phyloP scores from a whole-genome alignment of 495 filamentous ascomycete genomes.

The Cryomyces minteri region DNA sequence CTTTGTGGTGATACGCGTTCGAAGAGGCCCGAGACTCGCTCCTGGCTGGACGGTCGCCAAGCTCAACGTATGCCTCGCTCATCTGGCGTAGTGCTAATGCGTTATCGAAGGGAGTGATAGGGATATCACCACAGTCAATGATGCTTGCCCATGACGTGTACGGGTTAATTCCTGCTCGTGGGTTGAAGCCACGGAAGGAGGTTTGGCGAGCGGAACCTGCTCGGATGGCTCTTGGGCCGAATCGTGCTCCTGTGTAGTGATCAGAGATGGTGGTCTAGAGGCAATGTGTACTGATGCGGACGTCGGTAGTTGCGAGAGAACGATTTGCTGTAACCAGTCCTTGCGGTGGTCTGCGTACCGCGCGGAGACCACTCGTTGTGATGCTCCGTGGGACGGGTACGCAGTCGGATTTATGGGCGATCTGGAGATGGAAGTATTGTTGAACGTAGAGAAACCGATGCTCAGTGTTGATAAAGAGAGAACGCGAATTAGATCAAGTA shows the following conservation, averaged over 20 bases:
- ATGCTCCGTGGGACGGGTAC: too few relatives aligned
- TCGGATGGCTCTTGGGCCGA: constrained; percentile 67
- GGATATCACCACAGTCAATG: constrained; percentile 70
- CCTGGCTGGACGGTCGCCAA: constrained; percentile 31
- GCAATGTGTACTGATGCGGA: too few relatives aligned
- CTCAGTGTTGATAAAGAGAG: too few relatives aligned
- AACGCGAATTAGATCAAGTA: too few relatives aligned
- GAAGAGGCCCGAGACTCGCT: constrained; percentile 15
- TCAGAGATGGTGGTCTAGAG: too few relatives aligned
- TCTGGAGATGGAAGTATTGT: too few relatives aligned
- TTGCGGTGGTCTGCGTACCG: too few relatives aligned
- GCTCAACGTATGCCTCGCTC: constrained; percentile 53
- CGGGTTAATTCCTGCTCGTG: constrained; percentile 58
- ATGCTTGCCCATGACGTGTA: constrained; percentile 55
- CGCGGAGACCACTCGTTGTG: too few relatives aligned
- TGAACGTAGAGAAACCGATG: too few relatives aligned
- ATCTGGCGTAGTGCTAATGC: constrained; percentile 57
- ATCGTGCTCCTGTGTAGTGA: constrained; percentile 40
- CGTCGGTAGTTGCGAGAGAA: too few relatives aligned
- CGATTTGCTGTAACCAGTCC: too few relatives aligned
- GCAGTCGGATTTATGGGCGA: too few relatives aligned
- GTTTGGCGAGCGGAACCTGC: constrained; percentile 59
- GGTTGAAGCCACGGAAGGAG: constrained; percentile 57
- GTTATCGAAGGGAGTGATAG: constrained; percentile 65
- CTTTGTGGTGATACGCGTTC: constrained; percentile 21